phyloP scores from a whole-genome alignment of 208 protist species.

The Novymonas esmeraldas region DNA sequence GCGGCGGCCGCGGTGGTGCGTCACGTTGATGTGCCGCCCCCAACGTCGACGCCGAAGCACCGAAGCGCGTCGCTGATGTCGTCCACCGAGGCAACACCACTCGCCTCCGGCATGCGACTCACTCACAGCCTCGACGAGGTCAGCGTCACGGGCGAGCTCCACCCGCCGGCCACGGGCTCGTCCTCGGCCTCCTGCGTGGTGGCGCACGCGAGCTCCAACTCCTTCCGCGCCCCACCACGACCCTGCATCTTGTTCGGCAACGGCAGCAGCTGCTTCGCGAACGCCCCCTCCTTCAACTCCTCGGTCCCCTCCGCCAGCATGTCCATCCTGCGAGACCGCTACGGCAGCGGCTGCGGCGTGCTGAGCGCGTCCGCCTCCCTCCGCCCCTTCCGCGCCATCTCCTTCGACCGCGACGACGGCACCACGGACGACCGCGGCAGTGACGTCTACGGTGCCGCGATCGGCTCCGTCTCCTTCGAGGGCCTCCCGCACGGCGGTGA shows the following conservation, averaged over 20 bases:
- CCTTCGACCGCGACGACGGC: neutral
- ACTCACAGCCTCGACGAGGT: neutral
- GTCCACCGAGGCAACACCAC: neutral
- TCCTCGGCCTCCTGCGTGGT: neutral
- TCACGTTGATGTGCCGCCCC: no score
- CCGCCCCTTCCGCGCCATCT: neutral
- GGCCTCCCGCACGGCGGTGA: neutral
- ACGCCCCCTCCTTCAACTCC: neutral
- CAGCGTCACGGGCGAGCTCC: neutral
- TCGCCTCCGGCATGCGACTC: neutral
- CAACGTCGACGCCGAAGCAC: no score
- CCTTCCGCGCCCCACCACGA: neutral
- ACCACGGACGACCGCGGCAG: neutral
- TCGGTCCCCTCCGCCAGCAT: conserved; percentile 1
- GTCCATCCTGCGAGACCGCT: conserved; percentile 1
- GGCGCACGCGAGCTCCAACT: neutral
- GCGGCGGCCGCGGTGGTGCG: no score
- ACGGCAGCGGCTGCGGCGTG: neutral
- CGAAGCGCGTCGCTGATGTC: neutral
- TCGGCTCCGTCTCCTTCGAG: neutral
- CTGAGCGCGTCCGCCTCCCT: neutral
- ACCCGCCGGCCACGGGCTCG: neutral
- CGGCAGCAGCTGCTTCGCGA: neutral
- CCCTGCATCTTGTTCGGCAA: neutral
- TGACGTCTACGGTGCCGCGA: neutral